Base-by-base conservation (phyloP, 345 rosid genomes). In the Carallia brachiata region DNA sequence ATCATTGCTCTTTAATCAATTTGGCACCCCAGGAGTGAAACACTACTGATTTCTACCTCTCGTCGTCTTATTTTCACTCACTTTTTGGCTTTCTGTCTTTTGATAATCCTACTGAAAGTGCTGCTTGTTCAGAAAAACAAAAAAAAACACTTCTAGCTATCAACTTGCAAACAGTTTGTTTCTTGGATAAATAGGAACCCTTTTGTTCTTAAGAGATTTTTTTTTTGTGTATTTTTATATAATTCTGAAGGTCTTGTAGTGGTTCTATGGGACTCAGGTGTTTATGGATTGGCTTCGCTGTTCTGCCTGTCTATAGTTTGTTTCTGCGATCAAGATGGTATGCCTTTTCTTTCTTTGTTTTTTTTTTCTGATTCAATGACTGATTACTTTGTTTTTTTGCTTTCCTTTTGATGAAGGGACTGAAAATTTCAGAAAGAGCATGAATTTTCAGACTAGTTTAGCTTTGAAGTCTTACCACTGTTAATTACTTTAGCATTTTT, bases 241-340 rank as follows among this genome's bases (percentile, higher is more conserved):
- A 30, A 47, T 36, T 1, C 60, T 56, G 52, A 68, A 18, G 74
- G 47, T 65, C 27, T 68, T 2, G 34, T 4, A 32, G 34, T 32
- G 68, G 36, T 16, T 57, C 73, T 31, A 88, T 86, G 93, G 89
- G 65, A 66, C 73, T 65, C 56, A 72, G 77, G 59, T 39, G 70
- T 75, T 72, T 82, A 72, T 88, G 79, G 82, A 19, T 86, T 61
- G 4, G 67, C 77, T 83, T 81, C 56, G 72, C 61, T 88, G 68
- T 66, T 86, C 67, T 76, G 58, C 75, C 75, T 79, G 10, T 84
- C 62, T 76, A 71, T 69, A 19, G 63, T 68, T 73, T 75, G 73
- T 64, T 75, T 86, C 82, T 83, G 87, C 68, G 83, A 85, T 62
- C 92, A 82, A 71, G 83, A 87, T 67, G 96, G 98, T 90, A 81